Evolutionary conservation across 2,329 filamentous ascomycete species (phyloP).

Genomic region (Capronia americana): DNA sequence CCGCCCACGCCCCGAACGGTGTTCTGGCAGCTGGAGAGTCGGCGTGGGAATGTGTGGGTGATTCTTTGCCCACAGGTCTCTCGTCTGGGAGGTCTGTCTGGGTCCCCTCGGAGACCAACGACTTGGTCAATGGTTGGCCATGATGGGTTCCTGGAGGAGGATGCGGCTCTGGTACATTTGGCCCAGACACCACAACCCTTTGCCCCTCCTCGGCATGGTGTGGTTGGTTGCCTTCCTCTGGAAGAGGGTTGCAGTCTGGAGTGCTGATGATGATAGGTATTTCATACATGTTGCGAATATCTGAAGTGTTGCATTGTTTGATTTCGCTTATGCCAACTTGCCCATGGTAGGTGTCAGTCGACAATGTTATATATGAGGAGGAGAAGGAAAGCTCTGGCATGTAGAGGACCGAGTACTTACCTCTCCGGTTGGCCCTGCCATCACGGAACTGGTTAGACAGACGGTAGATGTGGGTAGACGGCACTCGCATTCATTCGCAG

Average conservation of each 20-base stretch:
- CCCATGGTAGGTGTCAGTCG: constrained; percentile 3
- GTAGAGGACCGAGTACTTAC: neutral
- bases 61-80: neutral
- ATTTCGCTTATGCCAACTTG: neutral
- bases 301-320: constrained; percentile 16
- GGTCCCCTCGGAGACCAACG: constrained; percentile 26
- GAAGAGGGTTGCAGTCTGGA: constrained; percentile 24
- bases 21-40: constrained; percentile 18
- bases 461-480: neutral
- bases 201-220: constrained; percentile 5
- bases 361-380: constrained; percentile 11
- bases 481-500: constrained; percentile 3
- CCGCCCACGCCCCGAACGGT: constrained; percentile 24
- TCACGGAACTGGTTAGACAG: constrained; percentile 13
- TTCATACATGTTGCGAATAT: constrained; percentile 24
- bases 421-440: constrained; percentile 3
- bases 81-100: constrained; percentile 27
- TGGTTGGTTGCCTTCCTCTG: constrained; percentile 6
- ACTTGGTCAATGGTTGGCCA: neutral
- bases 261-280: constrained; percentile 32
- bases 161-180: neutral
- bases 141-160: neutral
- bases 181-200: neutral
- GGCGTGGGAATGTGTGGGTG: constrained; percentile 12
- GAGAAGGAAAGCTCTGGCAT: neutral